Evolutionary conservation across 306 rosid species (phyloP).

Genomic region (Cucurbita pepo): DNA sequence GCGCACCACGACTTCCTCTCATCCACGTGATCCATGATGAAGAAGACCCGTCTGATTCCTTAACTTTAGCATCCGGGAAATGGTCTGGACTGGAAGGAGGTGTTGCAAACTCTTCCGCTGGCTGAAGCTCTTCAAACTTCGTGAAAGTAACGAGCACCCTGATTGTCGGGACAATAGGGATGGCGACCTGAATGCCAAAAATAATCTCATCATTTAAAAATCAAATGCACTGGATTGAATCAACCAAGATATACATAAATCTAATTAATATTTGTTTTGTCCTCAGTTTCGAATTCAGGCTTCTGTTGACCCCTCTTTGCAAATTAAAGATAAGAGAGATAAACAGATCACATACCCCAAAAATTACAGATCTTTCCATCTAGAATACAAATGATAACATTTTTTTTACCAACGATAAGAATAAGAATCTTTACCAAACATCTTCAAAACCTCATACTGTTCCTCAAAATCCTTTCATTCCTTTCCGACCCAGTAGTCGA

Average conservation of each 20-base stretch:
- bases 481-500: neutral
- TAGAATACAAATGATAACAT: neutral
- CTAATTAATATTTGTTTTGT: neutral
- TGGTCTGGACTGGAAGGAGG: slow-evolving; percentile 94
- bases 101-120: slow-evolving; percentile 80
- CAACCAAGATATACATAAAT: neutral
- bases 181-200: slow-evolving; percentile 47
- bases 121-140: slow-evolving; percentile 94
- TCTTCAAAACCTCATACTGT: neutral
- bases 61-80: slow-evolving; percentile 64
- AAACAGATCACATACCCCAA: neutral
- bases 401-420: neutral
- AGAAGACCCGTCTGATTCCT: slow-evolving; percentile 66
- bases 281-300: neutral
- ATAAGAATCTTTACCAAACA: neutral
- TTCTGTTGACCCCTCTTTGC: neutral
- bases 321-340: neutral
- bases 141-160: slow-evolving; percentile 85
- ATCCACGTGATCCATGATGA: slow-evolving; percentile 88
- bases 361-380: neutral
- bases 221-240: neutral
- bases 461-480: neutral
- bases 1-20: slow-evolving; percentile 80
- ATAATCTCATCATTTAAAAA: neutral
- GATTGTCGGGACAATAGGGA: slow-evolving; percentile 87